Evolutionary conservation across 2,329 filamentous ascomycete species (phyloP), one percentile per base, ranked within the genome.

Genomic region (Stemphylium beticola): DNA sequence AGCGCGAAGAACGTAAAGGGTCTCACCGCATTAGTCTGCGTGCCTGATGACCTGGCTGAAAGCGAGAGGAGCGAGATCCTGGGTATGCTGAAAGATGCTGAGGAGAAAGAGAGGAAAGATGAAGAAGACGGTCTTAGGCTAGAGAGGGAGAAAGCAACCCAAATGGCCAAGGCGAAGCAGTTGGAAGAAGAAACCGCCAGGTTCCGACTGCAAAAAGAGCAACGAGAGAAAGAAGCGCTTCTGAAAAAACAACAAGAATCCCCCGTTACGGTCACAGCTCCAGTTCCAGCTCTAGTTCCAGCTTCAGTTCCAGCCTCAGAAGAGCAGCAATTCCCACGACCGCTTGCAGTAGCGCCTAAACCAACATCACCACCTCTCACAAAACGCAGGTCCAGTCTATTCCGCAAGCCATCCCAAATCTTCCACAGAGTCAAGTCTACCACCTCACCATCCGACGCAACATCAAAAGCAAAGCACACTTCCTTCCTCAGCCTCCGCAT

Each of bases 11-110:
- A 71, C 15, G 32, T 39, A 14, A 65, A 53, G 22, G 64, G 52
- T 3, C 31, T 57, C n/a, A 63, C 58, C 5, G 65, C 67, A 15
- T 14, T 64, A n/a, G 42, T 41, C 2, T 60, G 56, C 34, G 44
- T 68, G 5, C 29, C 57, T 2, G 65, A 62, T 3, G 41, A 47
- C 7, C 24, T 61, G 0, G 50, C 55, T 2, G 62, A 61, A 6
- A 55, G 62, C 18, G 63, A 69, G 10, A 64, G 56, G 33, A 45
- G 53, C 12, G 58, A 57, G n/a, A 66, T 70, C n/a, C 29, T 53
- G 6, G 34, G n/a, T 0, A 54, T 69, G 53, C 44, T 72, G 26
- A 64, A 67, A 41, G 49, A 61, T 12, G 52, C 60, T 2, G 57
- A 66, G 29, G 53, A 57, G 22, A 57, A 58, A n/a, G 61, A 42